Base-by-base conservation (phyloP, 768 basidiomycete species). In the Lentinula edodes region DNA sequence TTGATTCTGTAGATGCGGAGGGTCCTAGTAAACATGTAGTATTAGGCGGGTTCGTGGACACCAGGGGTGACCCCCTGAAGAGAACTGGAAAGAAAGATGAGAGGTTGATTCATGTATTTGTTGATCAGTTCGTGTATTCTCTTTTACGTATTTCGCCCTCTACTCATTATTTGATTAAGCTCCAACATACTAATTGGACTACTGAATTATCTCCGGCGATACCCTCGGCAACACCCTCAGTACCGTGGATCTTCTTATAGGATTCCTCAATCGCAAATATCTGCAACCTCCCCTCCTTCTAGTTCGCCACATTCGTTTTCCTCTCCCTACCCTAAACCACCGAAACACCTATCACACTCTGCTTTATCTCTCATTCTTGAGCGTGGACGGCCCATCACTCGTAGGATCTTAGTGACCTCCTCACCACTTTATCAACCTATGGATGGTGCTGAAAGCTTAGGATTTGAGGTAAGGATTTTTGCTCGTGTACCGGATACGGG, bases 121-220 rank as follows among this genome's bases (percentile, higher is more conserved):
- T 78, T 28, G 79, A 80, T 61, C 79, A 81, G 79, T 80, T 65
- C 61, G 78, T 74, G 35, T 18, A 52, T 28, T 28, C 34, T 42
- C 12, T 6, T 13, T 52, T 15, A 2, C 15, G 34, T 20, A 15
- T 61, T 28, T 15, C 8, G 34, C 5, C 12, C 42, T n/a, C 38
- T 46, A 1, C 39, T 53, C 45, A 39, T 23, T n/a, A 34, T 41
- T 52, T 0, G 34, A n/a, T 62, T 52, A 66, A 93, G 92, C 66
- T 94, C 92, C 15, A 95, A 95, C 69, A 93, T 95, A 64, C 82
- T 94, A 51, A 87, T 95, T 63, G 92, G 92, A 38, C 81, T 93
- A 59, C 71, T 93, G n/a, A 83, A 80, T 34, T 84, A 88, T 71
- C 72, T 89, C 56, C 86, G 84, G 69, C 84, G 80, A 60, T 78